Conservation (phyloP, 345 rosid species). For the Ceriops zippeliana region DNA sequence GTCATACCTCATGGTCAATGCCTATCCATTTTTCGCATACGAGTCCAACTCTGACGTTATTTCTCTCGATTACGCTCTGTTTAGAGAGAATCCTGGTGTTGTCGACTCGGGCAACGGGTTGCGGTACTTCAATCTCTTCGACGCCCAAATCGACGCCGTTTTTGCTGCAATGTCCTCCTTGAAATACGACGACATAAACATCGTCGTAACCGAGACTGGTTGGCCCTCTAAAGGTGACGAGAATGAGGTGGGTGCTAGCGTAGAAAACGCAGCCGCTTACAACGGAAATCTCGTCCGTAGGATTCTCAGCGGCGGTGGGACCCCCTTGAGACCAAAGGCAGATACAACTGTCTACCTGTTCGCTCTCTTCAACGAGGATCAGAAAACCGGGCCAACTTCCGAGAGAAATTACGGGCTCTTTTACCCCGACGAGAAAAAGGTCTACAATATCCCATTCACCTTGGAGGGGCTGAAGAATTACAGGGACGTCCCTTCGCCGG, state of each 20-base stretch:
- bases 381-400: constrained; percentile 73
- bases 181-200: constrained; percentile 59
- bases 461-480: constrained; percentile 49
- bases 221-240: constrained; percentile 94
- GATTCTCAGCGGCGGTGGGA: constrained; percentile 81
- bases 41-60: constrained; percentile 92
- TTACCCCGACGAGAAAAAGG: constrained; percentile 71
- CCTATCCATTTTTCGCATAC: constrained; percentile 88
- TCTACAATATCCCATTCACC: constrained; percentile 74
- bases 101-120: constrained; percentile 81
- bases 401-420: constrained; percentile 94
- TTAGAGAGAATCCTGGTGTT: constrained; percentile 86
- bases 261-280: constrained; percentile 73
- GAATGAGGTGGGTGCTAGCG: constrained; percentile 70
- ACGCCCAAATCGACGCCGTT: constrained; percentile 96
- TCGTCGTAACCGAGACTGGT: constrained; percentile 87
- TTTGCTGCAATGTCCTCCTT: constrained; percentile 78
- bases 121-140: constrained; percentile 74
- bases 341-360: constrained; percentile 83
- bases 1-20: constrained; percentile 84
- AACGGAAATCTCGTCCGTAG: constrained; percentile 84
- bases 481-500: constrained; percentile 12
- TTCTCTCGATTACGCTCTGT: constrained; percentile 78
- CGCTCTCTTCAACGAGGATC: constrained; percentile 86
- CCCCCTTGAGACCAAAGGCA: constrained; percentile 75